Evolutionary conservation across 1,139 yeast species (phyloP).

Genomic region (Citeromyces siamensis): DNA sequence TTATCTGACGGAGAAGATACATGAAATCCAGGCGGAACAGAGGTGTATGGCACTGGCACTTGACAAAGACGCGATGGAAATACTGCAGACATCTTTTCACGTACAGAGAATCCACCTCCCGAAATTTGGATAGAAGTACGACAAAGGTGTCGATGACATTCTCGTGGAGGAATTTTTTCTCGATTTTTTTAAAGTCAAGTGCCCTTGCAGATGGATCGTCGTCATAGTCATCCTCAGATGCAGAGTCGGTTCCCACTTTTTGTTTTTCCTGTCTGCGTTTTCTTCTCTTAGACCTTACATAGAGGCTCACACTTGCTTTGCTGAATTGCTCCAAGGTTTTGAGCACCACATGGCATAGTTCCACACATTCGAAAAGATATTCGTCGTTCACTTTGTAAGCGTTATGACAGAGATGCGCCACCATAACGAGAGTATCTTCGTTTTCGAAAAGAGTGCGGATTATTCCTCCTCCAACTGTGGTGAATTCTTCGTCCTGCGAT

Average conservation of each 20-base stretch:
- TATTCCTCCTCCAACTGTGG: conserved; percentile 22
- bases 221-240: conserved; percentile 33
- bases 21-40: conserved; percentile 71
- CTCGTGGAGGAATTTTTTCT: conserved; percentile 14
- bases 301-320: neutral
- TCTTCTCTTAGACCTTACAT: neutral
- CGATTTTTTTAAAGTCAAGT: conserved; percentile 29
- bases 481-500: conserved; percentile 6
- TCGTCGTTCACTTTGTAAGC: conserved; percentile 58
- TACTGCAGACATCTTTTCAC: conserved; percentile 56
- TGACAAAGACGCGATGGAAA: conserved; percentile 61
- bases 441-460: conserved; percentile 41
- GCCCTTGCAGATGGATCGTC: conserved; percentile 21
- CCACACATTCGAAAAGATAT: conserved; percentile 49
- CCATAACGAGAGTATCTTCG: conserved; percentile 44
- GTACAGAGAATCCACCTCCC: conserved; percentile 49
- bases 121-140: conserved; percentile 31
- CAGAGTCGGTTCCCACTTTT: conserved; percentile 22
- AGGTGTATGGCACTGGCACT: conserved; percentile 45
- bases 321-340: conserved; percentile 60
- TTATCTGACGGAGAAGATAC: conserved; percentile 33
- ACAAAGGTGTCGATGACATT: conserved; percentile 17
- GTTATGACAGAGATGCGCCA: conserved; percentile 49
- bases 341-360: conserved; percentile 53
- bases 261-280: conserved; percentile 13